These are phyloP conservation scores for Sanghuangporus baumii DNA, from an alignment of 1,284 basidiomycete species.

Conservation along the genomic window DNA sequence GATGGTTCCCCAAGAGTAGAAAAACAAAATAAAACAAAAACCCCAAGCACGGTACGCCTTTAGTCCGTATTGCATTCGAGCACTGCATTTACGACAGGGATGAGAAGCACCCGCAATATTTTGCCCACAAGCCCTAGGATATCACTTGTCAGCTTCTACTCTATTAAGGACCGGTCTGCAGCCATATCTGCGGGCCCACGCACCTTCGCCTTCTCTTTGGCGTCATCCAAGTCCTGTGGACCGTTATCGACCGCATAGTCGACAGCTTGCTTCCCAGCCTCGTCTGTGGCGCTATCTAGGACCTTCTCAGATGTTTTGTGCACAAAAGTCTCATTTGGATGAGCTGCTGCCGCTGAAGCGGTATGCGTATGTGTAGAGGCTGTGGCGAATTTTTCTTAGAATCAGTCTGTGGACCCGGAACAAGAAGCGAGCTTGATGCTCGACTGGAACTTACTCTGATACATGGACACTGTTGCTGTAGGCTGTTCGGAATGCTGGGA, in stretches of 20 bases:
- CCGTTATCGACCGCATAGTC: background rate
- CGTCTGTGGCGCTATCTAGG: background rate
- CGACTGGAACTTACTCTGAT: background rate
- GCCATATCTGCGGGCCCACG: background rate
- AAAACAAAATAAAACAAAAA: background rate
- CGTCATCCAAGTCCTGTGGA: background rate
- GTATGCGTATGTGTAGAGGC: background rate
- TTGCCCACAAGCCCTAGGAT: slow-evolving; percentile 9
- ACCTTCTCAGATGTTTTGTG: background rate
- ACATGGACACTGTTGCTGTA: background rate
- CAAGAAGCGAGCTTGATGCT: background rate
- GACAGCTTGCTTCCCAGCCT: slow-evolving; percentile 1
- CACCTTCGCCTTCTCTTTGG: slow-evolving; percentile 6
- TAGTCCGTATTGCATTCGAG: background rate
- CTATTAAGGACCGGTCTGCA: no score
- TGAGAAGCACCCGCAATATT: slow-evolving; percentile 12
- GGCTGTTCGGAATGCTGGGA: background rate
- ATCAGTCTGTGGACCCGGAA: background rate
- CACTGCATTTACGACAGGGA: background rate
- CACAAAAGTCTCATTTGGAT: background rate
- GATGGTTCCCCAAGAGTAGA: no score
- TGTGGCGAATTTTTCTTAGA: background rate
- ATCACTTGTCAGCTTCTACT: no score
- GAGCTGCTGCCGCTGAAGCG: background rate
- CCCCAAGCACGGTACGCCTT: background rate